Evolutionary conservation across 108 stramenopile species (phyloP).

Genomic region (Pseudonitzschia multiseries): DNA sequence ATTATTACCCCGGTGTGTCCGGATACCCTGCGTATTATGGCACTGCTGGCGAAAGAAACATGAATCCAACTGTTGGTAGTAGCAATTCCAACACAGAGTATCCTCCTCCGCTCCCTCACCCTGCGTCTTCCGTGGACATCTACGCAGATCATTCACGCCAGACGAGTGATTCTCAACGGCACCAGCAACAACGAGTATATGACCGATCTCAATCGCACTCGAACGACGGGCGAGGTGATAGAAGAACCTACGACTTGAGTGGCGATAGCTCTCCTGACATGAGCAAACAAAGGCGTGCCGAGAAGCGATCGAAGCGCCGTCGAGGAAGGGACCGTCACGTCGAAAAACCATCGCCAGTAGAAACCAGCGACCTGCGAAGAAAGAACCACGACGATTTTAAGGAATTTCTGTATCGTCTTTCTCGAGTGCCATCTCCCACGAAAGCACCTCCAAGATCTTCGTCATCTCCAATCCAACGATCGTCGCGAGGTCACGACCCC

Average conservation of each 20-base stretch:
- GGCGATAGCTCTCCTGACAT: not conserved
- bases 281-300: not conserved
- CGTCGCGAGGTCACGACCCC: not conserved
- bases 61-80: not conserved
- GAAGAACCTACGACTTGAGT: conserved; percentile 4
- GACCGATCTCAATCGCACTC: not conserved
- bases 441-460: conserved; percentile 3
- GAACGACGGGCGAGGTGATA: not conserved
- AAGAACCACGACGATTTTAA: not conserved
- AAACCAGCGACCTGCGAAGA: not conserved
- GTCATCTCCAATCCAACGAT: conserved; percentile 1
- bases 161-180: not conserved
- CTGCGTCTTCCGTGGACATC: not conserved
- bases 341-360: not conserved
- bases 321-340: not conserved
- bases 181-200: not conserved
- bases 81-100: not conserved
- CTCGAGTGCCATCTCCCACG: conserved; percentile 3
- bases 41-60: not conserved
- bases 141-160: not conserved
- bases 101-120: not conserved
- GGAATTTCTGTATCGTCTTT: conserved; percentile 11
- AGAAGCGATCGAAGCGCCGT: conserved; percentile 8
- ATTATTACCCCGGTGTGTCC: conserved; percentile 7
- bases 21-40: conserved; percentile 12